phyloP scores from a whole-genome alignment of 1,284 basidiomycete species.

The Fomitopsis palustris region DNA sequence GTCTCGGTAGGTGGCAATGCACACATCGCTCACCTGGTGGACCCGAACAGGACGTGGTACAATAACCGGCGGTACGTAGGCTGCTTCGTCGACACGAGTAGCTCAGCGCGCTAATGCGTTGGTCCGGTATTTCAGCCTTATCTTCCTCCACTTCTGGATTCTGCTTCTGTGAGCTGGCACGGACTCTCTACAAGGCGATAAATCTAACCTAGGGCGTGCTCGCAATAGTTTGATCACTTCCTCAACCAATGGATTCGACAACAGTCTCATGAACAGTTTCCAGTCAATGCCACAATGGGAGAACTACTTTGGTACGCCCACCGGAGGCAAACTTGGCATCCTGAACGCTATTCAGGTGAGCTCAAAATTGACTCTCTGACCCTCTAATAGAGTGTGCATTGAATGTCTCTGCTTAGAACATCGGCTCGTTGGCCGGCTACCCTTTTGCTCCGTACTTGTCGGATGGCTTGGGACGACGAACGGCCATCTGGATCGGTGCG shows the following conservation, averaged over 20 bases:
- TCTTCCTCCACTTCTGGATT: conserved; percentile 65
- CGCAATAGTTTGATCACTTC: conserved; percentile 62
- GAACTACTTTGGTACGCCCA: conserved; percentile 51
- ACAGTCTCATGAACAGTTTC: conserved; percentile 75
- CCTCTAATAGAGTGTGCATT: no score
- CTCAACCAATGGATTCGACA: conserved; percentile 75
- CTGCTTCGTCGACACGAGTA: not conserved
- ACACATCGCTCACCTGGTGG: conserved; percentile 53
- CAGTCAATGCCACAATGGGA: conserved; percentile 64
- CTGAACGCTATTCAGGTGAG: conserved; percentile 74
- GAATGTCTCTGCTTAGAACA: conserved; percentile 43
- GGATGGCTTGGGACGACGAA: conserved; percentile 63
- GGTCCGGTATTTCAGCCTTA: conserved; percentile 39
- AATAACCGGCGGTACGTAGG: conserved; percentile 60
- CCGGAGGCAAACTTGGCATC: conserved; percentile 57
- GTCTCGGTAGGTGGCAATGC: conserved; percentile 21
- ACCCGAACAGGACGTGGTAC: conserved; percentile 67
- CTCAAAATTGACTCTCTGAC: not conserved
- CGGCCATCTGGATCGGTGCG: conserved; percentile 61
- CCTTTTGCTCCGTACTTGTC: conserved; percentile 70
- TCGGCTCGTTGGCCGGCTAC: conserved; percentile 61
- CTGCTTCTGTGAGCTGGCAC: conserved; percentile 49
- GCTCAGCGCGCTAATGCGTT: not conserved
- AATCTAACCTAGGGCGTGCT: not conserved
- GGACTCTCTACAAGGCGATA: not conserved